Evolutionary conservation across 2,329 filamentous ascomycete genomes (phyloP).

Genomic region (Pyricularia grisea): DNA sequence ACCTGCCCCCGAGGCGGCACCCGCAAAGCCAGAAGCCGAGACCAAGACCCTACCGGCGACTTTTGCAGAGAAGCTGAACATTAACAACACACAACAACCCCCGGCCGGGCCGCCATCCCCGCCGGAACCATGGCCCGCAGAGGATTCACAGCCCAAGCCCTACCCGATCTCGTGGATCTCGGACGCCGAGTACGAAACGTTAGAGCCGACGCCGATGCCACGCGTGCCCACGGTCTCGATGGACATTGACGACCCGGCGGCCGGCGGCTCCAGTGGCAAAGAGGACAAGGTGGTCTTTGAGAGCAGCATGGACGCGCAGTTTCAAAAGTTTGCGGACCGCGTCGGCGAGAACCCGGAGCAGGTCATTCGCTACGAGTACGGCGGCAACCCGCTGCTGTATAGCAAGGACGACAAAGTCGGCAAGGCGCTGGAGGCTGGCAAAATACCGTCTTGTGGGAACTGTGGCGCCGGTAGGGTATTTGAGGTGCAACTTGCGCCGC

Average conservation of each 20-base stretch:
- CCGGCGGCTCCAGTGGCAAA: conserved; percentile 25
- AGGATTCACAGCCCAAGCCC: conserved; percentile 46
- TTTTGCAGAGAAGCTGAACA: conserved; percentile 67
- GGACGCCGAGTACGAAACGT: conserved; percentile 86
- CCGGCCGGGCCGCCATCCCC: conserved; percentile 37
- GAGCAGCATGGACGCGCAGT: conserved; percentile 63
- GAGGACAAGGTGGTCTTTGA: conserved; percentile 68
- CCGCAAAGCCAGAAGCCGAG: conserved; percentile 20
- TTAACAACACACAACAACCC: conserved; percentile 46
- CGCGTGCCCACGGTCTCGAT: conserved; percentile 36
- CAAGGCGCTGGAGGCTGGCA: conserved; percentile 40
- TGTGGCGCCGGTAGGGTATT: conserved; percentile 73
- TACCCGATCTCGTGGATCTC: conserved; percentile 72
- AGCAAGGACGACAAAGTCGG: conserved; percentile 68
- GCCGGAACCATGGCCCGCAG: conserved; percentile 64
- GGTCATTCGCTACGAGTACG: conserved; percentile 72
- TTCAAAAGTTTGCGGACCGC: conserved; percentile 72
- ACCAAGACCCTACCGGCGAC: conserved; percentile 40
- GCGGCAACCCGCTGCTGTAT: conserved; percentile 68
- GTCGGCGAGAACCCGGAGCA: conserved; percentile 75
- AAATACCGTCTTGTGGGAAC: conserved; percentile 65
- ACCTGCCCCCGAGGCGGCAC: background rate
- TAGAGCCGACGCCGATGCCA: conserved; percentile 45
- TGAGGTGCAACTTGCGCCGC: conserved; percentile 85
- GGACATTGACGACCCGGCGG: conserved; percentile 33